These are phyloP conservation scores for Ceratorhiza oryzae-sativae DNA, from an alignment of 1,284 basidiomycete species.

Conservation along the genomic window DNA sequence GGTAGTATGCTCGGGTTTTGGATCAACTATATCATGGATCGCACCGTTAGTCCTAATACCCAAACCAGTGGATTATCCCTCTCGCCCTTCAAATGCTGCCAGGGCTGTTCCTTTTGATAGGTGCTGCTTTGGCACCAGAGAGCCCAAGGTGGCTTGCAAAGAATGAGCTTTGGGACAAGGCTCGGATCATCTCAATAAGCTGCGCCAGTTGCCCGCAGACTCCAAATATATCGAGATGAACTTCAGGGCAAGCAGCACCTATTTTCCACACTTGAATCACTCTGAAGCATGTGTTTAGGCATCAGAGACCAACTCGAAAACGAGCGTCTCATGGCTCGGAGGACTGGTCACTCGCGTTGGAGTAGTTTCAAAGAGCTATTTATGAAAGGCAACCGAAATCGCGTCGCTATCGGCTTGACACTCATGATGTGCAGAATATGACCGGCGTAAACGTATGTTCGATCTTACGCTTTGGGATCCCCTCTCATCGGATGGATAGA, in stretches of 20 bases:
- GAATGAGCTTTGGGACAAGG: conserved; percentile 45
- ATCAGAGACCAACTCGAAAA: conserved; percentile 42
- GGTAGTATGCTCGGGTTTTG: conserved; percentile 47
- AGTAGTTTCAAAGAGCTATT: conserved; percentile 45
- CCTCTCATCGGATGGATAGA: conserved; percentile 43
- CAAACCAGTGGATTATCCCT: conserved; percentile 50
- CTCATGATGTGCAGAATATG: conserved; percentile 49
- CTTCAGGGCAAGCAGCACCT: background rate
- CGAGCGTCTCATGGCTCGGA: conserved; percentile 44
- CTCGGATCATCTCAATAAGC: conserved; percentile 44
- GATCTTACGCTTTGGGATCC: background rate
- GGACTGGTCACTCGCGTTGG: conserved; percentile 44
- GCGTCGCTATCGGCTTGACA: conserved; percentile 46
- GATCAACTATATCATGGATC: conserved; percentile 48
- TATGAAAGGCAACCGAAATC: conserved; percentile 46
- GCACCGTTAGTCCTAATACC: conserved; percentile 40
- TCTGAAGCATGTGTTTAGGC: conserved; percentile 36
- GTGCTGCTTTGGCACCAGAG: conserved; percentile 46
- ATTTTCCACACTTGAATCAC: background rate
- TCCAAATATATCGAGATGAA: conserved; percentile 45
- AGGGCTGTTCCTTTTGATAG: conserved; percentile 45
- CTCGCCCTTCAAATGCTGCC: conserved; percentile 50
- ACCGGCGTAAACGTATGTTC: conserved; percentile 45
- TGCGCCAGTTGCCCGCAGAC: conserved; percentile 46
- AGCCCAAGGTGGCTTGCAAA: conserved; percentile 49